Evolutionary conservation across 139 green algal species (phyloP), one percentile per base, ranked within the genome.

Genomic region (Diplosphaera chodatii): DNA sequence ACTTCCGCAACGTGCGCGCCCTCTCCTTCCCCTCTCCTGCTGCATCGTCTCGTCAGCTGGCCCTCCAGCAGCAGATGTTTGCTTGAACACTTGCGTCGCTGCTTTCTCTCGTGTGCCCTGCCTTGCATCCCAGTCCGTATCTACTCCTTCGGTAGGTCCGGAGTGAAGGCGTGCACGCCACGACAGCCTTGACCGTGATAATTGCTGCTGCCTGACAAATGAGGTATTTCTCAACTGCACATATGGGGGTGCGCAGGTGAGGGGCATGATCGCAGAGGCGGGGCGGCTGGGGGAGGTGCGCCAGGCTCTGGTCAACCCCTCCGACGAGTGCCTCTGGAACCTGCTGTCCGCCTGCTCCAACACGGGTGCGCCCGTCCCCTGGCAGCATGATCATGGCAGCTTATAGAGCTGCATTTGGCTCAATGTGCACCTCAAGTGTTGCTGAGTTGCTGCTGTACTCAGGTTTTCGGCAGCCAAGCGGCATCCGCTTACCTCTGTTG

Each of bases 231-330:
- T 5, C 3, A 23, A 4, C 18, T 25, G 48, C 22, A 70, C 32
- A 21, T 63, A 0, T 70, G n/a, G n/a, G n/a, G n/a, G 78, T 16
- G 48, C 56, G 74, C 76, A 82, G 72, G 79, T 82, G 33, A 32
- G 64, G 22, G 20, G 40, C 32, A 70, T 66, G 28, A 40, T 84
- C 48, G 79, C 84, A 71, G 81, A 85, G 64, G 77, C 59, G 1
- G 72, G 70, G 28, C 73, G 74, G 27, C 63, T 73, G 40, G 41
- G 41, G 2, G 10, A 20, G 20, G 70, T 68, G 3, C 31, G 41
- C 18, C 88, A 96, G 83, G 91, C 83, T 22, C 69, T 96, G 18
- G 74, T 96, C 71, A 96, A 96, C 79, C 86, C 88, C 21, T 87
- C 77, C 28, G 90, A 95, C 28, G 90, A 96, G 22, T 78, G 85